Conservation (phyloP, 768 basidiomycete genomes). For the Lentinula raphanica region DNA sequence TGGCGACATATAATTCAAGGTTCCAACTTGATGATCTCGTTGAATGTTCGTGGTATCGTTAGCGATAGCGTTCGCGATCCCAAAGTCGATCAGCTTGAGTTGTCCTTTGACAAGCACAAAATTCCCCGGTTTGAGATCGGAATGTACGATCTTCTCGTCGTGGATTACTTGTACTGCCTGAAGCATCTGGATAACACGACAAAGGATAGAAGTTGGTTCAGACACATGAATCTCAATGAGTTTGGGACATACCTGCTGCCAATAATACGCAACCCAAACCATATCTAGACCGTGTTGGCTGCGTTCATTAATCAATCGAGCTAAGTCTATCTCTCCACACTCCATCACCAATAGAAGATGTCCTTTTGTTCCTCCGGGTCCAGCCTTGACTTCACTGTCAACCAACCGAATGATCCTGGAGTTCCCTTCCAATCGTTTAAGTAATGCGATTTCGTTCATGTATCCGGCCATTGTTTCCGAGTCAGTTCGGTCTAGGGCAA, state of each 20-base stretch:
- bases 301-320: slow-evolving; percentile 77
- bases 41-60: slow-evolving; percentile 99
- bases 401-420: slow-evolving; percentile 86
- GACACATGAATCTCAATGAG: neutral
- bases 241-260: slow-evolving; percentile 75
- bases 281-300: slow-evolving; percentile 81
- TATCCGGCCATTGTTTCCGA: slow-evolving; percentile 86
- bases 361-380: slow-evolving; percentile 66
- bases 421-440: slow-evolving; percentile 93
- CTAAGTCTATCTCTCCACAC: slow-evolving; percentile 91
- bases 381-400: slow-evolving; percentile 82
- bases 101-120: slow-evolving; percentile 95
- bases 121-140: slow-evolving; percentile 97
- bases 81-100: slow-evolving; percentile 97
- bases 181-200: slow-evolving; percentile 64
- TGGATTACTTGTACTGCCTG: slow-evolving; percentile 98
- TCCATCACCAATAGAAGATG: slow-evolving; percentile 90
- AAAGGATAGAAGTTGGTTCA: neutral
- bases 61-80: slow-evolving; percentile 98
- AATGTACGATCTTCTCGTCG: slow-evolving; percentile 97
- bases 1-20: slow-evolving; percentile 98
- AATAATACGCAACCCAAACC: slow-evolving; percentile 93
- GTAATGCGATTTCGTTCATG: slow-evolving; percentile 91
- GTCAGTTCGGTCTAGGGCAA: slow-evolving; percentile 85
- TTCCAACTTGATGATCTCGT: slow-evolving; percentile 94